Evolutionary conservation across 495 filamentous ascomycete genomes (phyloP).

Genomic region (Xylaria flabelliformis): DNA sequence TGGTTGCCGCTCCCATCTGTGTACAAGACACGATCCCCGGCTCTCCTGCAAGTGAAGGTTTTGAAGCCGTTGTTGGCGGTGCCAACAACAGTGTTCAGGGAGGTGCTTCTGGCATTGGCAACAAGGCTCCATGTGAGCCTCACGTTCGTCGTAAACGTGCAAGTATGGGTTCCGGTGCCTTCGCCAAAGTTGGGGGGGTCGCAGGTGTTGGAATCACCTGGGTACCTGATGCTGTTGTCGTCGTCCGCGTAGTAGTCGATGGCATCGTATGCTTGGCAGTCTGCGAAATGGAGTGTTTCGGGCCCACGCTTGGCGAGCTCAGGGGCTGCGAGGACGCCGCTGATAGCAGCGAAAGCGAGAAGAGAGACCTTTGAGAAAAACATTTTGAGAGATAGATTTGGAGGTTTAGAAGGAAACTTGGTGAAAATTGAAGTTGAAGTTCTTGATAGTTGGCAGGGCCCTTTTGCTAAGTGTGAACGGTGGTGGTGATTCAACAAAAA

Average conservation of each 20-base stretch:
- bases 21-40: background rate
- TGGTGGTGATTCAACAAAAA: background rate
- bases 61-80: slow-evolving; percentile 4
- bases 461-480: background rate
- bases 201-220: background rate
- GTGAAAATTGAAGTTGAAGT: background rate
- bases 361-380: background rate
- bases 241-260: slow-evolving; percentile 3
- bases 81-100: background rate
- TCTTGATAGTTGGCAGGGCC: background rate
- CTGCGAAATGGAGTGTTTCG: background rate
- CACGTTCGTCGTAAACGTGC: background rate
- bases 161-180: background rate
- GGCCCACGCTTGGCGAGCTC: background rate
- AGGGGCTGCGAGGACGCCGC: background rate
- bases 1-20: background rate
- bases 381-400: background rate
- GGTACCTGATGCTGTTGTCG: slow-evolving; percentile 1
- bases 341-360: background rate
- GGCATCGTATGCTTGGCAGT: background rate
- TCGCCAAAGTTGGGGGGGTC: background rate
- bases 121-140: background rate
- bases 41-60: background rate
- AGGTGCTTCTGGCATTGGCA: background rate
- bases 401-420: background rate